These are phyloP conservation scores for Geotrichum restrictum DNA, from an alignment of 1,139 yeast genomes.

Conservation along the genomic window DNA sequence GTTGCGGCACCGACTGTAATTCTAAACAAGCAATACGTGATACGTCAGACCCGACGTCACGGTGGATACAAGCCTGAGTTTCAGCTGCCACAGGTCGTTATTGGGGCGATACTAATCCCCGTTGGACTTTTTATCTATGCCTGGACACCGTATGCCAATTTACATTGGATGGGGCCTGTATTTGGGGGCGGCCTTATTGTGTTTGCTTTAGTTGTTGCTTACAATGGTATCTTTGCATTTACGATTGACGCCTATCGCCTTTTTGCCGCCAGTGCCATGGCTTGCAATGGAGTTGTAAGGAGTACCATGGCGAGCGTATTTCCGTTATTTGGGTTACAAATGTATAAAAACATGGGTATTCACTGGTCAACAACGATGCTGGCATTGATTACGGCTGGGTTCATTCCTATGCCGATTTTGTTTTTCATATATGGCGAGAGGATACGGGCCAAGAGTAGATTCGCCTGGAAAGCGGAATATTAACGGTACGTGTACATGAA, in stretches of 20 bases:
- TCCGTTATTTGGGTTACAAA: slow-evolving; percentile 61
- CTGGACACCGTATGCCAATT: slow-evolving; percentile 64
- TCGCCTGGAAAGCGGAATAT: slow-evolving; percentile 10
- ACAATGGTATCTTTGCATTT: slow-evolving; percentile 49
- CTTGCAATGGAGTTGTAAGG: slow-evolving; percentile 64
- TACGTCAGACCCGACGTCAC: slow-evolving; percentile 15
- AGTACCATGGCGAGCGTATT: slow-evolving; percentile 61
- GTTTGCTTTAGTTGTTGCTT: slow-evolving; percentile 60
- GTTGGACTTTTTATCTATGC: slow-evolving; percentile 48
- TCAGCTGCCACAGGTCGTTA: slow-evolving; percentile 66
- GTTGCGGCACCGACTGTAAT: slow-evolving; percentile 28
- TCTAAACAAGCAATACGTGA: slow-evolving; percentile 24
- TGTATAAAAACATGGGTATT: slow-evolving; percentile 50
- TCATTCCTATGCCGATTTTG: slow-evolving; percentile 65
- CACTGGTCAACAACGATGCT: slow-evolving; percentile 58
- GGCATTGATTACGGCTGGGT: slow-evolving; percentile 50
- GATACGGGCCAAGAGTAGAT: slow-evolving; percentile 50
- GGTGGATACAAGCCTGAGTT: slow-evolving; percentile 50
- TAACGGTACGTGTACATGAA: neutral
- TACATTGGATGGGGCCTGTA: slow-evolving; percentile 81
- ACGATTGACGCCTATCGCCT: slow-evolving; percentile 52
- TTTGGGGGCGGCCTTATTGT: slow-evolving; percentile 75
- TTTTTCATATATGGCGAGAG: slow-evolving; percentile 55
- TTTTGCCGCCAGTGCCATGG: slow-evolving; percentile 66
- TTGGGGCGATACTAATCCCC: slow-evolving; percentile 69